These are phyloP conservation scores for Gynostemma pentaphyllum DNA, from an alignment of 306 rosid genomes.

Conservation along the genomic window DNA sequence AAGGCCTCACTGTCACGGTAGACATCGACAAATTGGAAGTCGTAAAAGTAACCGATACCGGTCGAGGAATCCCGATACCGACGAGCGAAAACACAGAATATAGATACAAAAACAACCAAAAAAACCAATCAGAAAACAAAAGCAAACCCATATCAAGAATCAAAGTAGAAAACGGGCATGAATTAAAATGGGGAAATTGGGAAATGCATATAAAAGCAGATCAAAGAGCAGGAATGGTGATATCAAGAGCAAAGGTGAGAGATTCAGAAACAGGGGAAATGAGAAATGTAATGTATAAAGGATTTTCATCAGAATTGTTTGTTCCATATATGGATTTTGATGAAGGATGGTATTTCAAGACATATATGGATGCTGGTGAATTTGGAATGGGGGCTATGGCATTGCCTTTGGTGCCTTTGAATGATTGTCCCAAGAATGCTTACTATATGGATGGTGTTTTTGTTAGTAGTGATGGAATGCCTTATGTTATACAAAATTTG, in stretches of 20 bases:
- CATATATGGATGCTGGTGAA: conserved; percentile 88
- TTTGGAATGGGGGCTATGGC: conserved; percentile 69
- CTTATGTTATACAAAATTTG: conserved; percentile 56
- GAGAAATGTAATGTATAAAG: conserved; percentile 75
- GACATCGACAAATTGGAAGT: conserved; percentile 49
- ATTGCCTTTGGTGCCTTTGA: conserved; percentile 69
- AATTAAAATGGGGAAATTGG: conserved; percentile 85
- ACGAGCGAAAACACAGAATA: conserved; percentile 57
- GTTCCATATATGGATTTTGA: conserved; percentile 89
- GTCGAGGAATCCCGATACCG: conserved; percentile 46
- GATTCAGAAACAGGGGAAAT: conserved; percentile 54
- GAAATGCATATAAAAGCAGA: conserved; percentile 70
- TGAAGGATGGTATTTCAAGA: conserved; percentile 81
- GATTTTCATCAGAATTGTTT: conserved; percentile 64
- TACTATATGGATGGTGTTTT: conserved; percentile 69
- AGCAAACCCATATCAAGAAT: conserved; percentile 77
- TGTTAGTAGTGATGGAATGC: conserved; percentile 52
- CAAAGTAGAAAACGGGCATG: conserved; percentile 38
- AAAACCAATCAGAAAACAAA: conserved; percentile 21
- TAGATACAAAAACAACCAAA: conserved; percentile 33
- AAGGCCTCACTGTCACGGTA: conserved; percentile 57
- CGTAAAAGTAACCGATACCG: conserved; percentile 41
- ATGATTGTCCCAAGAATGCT: conserved; percentile 74
- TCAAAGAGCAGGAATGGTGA: conserved; percentile 47
- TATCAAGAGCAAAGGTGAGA: conserved; percentile 48